Evolutionary conservation across 345 rosid genomes (phyloP).

Genomic region (Boechera retrofracta): DNA sequence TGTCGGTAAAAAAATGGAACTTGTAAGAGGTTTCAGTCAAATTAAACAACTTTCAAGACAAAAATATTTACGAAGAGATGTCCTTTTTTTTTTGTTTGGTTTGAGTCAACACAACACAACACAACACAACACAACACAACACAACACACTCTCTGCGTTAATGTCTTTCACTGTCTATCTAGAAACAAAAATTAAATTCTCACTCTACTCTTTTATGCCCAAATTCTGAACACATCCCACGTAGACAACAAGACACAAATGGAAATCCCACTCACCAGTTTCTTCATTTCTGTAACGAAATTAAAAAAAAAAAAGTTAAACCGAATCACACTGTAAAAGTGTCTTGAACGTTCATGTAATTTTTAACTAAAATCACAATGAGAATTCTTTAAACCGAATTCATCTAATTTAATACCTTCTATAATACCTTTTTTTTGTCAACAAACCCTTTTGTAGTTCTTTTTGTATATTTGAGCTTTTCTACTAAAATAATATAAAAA

Average conservation of each 20-base stretch:
- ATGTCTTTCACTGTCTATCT: slow-evolving; percentile 37
- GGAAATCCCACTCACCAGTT: slow-evolving; percentile 49
- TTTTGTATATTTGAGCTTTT: neutral
- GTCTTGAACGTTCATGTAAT: neutral
- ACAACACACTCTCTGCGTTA: slow-evolving; percentile 6
- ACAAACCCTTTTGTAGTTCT: neutral
- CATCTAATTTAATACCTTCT: too few species aligned
- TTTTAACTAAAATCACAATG: neutral
- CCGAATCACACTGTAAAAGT: neutral
- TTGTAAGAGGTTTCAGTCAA: slow-evolving; percentile 27
- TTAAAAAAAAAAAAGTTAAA: neutral
- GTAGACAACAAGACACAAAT: slow-evolving; percentile 54
- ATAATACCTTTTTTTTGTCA: neutral
- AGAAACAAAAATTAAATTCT: slow-evolving; percentile 51
- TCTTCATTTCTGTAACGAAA: neutral
- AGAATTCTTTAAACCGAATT: neutral
- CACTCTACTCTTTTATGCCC: neutral
- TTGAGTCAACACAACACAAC: slow-evolving; percentile 31
- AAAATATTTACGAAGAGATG: neutral
- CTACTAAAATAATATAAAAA: neutral
- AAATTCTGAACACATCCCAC: slow-evolving; percentile 52
- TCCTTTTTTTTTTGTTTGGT: neutral
- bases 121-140: slow-evolving; percentile 34
- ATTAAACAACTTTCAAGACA: slow-evolving; percentile 15
- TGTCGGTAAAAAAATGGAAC: slow-evolving; percentile 30